Conservation (phyloP, 2,329 filamentous ascomycete genomes). For the Aaosphaeria pasadenensis region DNA sequence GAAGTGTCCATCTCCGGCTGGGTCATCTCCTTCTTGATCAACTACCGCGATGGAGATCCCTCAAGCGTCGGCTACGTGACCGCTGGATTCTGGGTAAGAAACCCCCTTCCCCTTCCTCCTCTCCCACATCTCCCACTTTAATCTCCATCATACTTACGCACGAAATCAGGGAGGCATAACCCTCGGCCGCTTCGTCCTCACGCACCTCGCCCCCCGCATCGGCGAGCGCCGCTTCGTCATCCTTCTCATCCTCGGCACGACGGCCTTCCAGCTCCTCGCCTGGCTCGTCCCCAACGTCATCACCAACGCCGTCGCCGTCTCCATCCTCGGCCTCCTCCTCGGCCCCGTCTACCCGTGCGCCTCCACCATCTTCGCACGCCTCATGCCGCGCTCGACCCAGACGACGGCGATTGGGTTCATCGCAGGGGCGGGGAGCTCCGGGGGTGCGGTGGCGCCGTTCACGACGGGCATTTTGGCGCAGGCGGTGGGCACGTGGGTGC, state of each 20-base stretch:
- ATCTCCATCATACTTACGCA: neutral
- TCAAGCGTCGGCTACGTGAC: conserved; percentile 76
- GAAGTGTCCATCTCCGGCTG: conserved; percentile 83
- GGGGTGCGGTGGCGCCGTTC: conserved; percentile 66
- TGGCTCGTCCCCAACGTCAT: conserved; percentile 73
- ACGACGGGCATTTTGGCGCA: conserved; percentile 63
- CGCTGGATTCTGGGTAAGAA: conserved; percentile 60
- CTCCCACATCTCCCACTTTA: neutral
- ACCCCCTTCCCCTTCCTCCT: neutral
- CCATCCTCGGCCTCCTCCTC: conserved; percentile 68
- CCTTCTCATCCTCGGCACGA: conserved; percentile 57
- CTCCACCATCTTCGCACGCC: conserved; percentile 60
- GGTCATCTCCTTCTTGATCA: conserved; percentile 83
- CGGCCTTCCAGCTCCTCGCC: conserved; percentile 70
- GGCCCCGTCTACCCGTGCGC: conserved; percentile 79
- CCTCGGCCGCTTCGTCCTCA: conserved; percentile 69
- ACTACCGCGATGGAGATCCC: conserved; percentile 66
- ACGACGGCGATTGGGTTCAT: conserved; percentile 66
- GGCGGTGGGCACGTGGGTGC: conserved; percentile 59
- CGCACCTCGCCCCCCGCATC: conserved; percentile 61
- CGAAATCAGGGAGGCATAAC: conserved; percentile 67
- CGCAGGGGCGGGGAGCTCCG: conserved; percentile 65
- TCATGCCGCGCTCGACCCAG: conserved; percentile 58
- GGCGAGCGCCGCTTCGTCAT: conserved; percentile 72
- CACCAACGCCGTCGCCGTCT: conserved; percentile 47